phyloP scores from a whole-genome alignment of 1,284 basidiomycete genomes.

The Hymenochaete sp. region DNA sequence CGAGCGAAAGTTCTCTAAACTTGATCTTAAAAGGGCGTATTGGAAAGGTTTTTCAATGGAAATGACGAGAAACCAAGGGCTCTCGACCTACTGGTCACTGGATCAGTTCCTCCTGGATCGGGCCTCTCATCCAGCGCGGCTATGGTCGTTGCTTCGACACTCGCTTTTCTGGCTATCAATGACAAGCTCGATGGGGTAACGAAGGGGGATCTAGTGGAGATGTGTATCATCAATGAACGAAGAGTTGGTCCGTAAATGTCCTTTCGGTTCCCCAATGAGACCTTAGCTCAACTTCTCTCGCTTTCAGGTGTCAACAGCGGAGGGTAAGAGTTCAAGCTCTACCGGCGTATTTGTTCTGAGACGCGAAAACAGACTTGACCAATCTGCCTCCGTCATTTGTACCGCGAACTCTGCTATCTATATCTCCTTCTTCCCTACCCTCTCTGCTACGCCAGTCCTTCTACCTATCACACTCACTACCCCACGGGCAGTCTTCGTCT shows the following conservation, averaged over 20 bases:
- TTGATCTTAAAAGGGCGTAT: slow-evolving; percentile 49
- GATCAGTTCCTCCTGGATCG: slow-evolving; percentile 74
- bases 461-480: slow-evolving; percentile 39
- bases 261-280: slow-evolving; percentile 1
- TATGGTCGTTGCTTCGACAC: slow-evolving; percentile 76
- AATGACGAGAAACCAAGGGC: slow-evolving; percentile 37
- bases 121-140: slow-evolving; percentile 80
- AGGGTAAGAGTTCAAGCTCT: slow-evolving; percentile 38
- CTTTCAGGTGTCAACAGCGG: slow-evolving; percentile 64
- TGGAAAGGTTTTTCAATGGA: slow-evolving; percentile 51
- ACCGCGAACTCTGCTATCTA: slow-evolving; percentile 64
- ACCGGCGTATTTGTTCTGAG: neutral
- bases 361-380: slow-evolving; percentile 54
- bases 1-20: slow-evolving; percentile 9
- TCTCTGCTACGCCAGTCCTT: slow-evolving; percentile 55
- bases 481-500: slow-evolving; percentile 56
- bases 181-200: slow-evolving; percentile 50
- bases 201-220: slow-evolving; percentile 65
- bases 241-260: slow-evolving; percentile 51
- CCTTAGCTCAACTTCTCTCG: slow-evolving; percentile 3
- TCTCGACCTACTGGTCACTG: slow-evolving; percentile 64
- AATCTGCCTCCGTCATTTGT: slow-evolving; percentile 75
- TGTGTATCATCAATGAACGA: slow-evolving; percentile 76
- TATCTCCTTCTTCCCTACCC: slow-evolving; percentile 73
- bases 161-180: slow-evolving; percentile 71